Evolutionary conservation across 371 early-diverging fungal species (phyloP).

Genomic region (Batkoa obscura): DNA sequence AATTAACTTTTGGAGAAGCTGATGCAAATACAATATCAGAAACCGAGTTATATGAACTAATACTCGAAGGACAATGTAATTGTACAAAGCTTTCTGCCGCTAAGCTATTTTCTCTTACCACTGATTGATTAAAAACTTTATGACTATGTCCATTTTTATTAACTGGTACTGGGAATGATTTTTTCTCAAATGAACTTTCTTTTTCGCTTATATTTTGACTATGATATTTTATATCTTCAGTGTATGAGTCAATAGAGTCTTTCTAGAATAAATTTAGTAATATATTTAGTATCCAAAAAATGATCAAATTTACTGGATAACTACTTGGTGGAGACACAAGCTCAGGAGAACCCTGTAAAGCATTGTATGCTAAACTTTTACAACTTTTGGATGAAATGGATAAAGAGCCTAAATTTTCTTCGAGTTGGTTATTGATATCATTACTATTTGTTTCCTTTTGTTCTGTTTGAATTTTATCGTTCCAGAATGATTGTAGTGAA

Average conservation of each 20-base stretch:
- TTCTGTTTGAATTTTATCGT: background rate
- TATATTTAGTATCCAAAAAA: background rate
- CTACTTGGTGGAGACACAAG: conserved; percentile 1
- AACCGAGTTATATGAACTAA: background rate
- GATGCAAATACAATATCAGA: background rate
- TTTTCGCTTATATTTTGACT: too few species aligned
- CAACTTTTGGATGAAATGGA: too few species aligned
- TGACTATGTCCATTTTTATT: background rate
- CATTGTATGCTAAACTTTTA: background rate
- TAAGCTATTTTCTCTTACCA: background rate
- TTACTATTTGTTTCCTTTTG: background rate
- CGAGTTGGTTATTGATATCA: background rate
- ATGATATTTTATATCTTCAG: background rate
- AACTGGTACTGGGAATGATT: background rate
- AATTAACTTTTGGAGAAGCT: background rate
- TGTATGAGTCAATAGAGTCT: background rate
- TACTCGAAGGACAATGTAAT: background rate
- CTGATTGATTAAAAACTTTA: background rate
- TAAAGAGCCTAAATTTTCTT: background rate
- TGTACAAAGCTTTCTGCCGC: conserved; percentile 5
- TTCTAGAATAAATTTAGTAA: background rate
- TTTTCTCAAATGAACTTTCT: too few species aligned
- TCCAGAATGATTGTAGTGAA: background rate
- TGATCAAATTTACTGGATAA: background rate
- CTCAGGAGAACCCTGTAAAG: background rate